These are phyloP conservation scores for Diaporthe sp. DNA, from an alignment of 2,329 filamentous ascomycete genomes.

Conservation along the genomic window DNA sequence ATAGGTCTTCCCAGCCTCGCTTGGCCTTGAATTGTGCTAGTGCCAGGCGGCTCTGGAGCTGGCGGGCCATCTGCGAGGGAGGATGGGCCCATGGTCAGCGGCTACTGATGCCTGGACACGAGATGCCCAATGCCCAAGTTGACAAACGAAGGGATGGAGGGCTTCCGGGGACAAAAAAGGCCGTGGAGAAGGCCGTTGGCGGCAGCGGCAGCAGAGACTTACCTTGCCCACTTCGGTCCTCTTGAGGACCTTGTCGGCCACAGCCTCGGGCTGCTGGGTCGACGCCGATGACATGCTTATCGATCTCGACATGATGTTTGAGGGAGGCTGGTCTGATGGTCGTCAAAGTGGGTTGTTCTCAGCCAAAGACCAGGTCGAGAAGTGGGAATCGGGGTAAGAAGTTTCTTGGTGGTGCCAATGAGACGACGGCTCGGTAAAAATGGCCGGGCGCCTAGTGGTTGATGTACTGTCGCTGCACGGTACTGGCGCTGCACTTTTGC, in stretches of 20 bases:
- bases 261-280: slow-evolving; percentile 74
- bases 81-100: slow-evolving; percentile 36
- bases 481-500: slow-evolving; percentile 16
- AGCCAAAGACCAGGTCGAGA: slow-evolving; percentile 36
- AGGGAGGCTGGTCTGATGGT: slow-evolving; percentile 23
- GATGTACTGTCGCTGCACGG: slow-evolving; percentile 20
- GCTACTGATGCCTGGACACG: slow-evolving; percentile 37
- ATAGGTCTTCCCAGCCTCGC: slow-evolving; percentile 93
- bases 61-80: slow-evolving; percentile 83
- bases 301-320: slow-evolving; percentile 47
- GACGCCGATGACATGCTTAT: slow-evolving; percentile 71
- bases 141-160: slow-evolving; percentile 24
- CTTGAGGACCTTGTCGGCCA: slow-evolving; percentile 78
- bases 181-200: background rate
- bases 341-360: slow-evolving; percentile 30
- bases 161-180: slow-evolving; percentile 11
- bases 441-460: slow-evolving; percentile 36
- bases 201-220: slow-evolving; percentile 44
- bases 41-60: slow-evolving; percentile 92
- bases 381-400: slow-evolving; percentile 42
- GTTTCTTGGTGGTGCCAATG: slow-evolving; percentile 39
- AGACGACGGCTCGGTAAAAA: slow-evolving; percentile 35
- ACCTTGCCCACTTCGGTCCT: slow-evolving; percentile 84
- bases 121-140: slow-evolving; percentile 22
- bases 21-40: slow-evolving; percentile 98